Conservation (phyloP, 1,284 basidiomycete species). For the Trametes polyzona region DNA sequence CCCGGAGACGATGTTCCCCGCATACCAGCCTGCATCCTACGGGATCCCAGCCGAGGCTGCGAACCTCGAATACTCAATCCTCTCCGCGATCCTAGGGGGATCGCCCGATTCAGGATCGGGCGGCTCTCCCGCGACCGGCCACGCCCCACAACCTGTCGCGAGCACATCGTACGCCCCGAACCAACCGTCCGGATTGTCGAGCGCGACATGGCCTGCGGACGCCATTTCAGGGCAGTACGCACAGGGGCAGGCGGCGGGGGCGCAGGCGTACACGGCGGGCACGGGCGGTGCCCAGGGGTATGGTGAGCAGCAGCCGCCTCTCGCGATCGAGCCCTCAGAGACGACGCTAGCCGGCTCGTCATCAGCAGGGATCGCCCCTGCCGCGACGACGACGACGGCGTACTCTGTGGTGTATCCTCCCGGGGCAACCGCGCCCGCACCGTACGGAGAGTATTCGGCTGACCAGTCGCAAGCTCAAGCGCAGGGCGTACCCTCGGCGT, state of each 20-base stretch:
- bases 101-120: slow-evolving; percentile 56
- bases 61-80: slow-evolving; percentile 90
- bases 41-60: slow-evolving; percentile 82
- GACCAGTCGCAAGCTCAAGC: slow-evolving; percentile 19
- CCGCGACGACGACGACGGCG: slow-evolving; percentile 18
- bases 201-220: slow-evolving; percentile 51
- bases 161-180: slow-evolving; percentile 27
- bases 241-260: not conserved
- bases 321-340: slow-evolving; percentile 46
- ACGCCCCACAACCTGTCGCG: slow-evolving; percentile 19
- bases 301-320: slow-evolving; percentile 34
- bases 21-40: slow-evolving; percentile 42
- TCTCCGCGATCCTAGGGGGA: slow-evolving; percentile 88
- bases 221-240: slow-evolving; percentile 26
- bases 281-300: slow-evolving; percentile 13
- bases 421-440: slow-evolving; percentile 9
- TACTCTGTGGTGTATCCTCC: slow-evolving; percentile 12
- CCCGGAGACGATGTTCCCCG: slow-evolving; percentile 61
- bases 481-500: slow-evolving; percentile 1
- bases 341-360: slow-evolving; percentile 32
- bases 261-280: slow-evolving; percentile 15
- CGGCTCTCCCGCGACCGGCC: slow-evolving; percentile 42
- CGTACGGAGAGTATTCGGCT: slow-evolving; percentile 20
- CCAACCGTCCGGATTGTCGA: slow-evolving; percentile 28
- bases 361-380: slow-evolving; percentile 16